Percentiles rank a stretch among this genome's conserved stretches.
Conservation (phyloP, 140 eudicot species). For the Senecio squalidus region DNA sequence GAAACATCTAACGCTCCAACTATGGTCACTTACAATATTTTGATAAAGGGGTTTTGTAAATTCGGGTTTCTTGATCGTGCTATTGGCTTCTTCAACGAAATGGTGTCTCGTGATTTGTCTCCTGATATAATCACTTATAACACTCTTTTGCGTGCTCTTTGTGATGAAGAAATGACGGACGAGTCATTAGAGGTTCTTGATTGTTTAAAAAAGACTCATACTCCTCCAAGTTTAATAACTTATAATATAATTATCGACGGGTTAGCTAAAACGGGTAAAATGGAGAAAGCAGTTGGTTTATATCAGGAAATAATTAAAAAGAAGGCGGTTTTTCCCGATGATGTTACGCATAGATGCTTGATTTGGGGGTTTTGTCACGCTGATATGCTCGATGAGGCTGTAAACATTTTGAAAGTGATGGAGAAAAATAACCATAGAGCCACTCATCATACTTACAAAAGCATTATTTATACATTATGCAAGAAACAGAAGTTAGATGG, state of each 20-base stretch:
- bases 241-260: constrained; percentile 74
- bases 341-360: constrained; percentile 65
- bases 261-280: constrained; percentile 55
- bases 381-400: constrained; percentile 54
- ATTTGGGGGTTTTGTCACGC: constrained; percentile 63
- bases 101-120: constrained; percentile 38
- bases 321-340: constrained; percentile 50
- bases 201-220: constrained; percentile 33
- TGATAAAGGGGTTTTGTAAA: constrained; percentile 71
- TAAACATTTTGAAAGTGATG: constrained; percentile 50
- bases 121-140: constrained; percentile 85
- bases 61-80: constrained; percentile 62
- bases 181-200: constrained; percentile 50
- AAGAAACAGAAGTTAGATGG: constrained; percentile 38
- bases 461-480: constrained; percentile 54
- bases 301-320: constrained; percentile 39
- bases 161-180: constrained; percentile 55
- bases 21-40: constrained; percentile 59
- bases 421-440: constrained; percentile 35
- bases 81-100: constrained; percentile 42
- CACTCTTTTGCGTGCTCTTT: constrained; percentile 59
- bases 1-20: constrained; percentile 53
- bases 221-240: constrained; percentile 56
- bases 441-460: constrained; percentile 52
- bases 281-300: constrained; percentile 63